A percentile compares a stretch with the other conserved stretches of the same genome.
Conservation (phyloP, 345 rosid species). For the Reutealis trisperma region DNA sequence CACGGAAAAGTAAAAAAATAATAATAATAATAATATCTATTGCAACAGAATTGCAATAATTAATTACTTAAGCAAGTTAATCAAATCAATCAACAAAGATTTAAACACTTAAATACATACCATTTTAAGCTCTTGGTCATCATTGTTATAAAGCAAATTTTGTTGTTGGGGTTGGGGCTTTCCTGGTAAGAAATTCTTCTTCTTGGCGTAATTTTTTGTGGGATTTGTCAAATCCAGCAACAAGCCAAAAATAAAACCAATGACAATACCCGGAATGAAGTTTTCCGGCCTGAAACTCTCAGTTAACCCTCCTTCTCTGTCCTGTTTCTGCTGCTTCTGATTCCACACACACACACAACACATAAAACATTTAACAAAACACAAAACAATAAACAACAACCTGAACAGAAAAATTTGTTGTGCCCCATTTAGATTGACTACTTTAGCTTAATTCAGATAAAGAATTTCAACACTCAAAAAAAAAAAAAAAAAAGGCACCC, state of each 20-base stretch:
- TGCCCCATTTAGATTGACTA: not conserved
- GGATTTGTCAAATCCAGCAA: slow-evolving; percentile 69
- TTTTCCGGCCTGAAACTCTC: slow-evolving; percentile 77
- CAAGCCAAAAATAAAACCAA: slow-evolving; percentile 85
- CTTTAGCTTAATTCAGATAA: not conserved
- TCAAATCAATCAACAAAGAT: not conserved
- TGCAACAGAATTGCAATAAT: not conserved
- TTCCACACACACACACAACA: not conserved
- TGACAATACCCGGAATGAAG: slow-evolving; percentile 74
- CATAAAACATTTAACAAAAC: not conserved
- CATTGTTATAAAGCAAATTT: slow-evolving; percentile 35
- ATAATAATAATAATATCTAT: not conserved
- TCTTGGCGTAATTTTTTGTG: slow-evolving; percentile 38
- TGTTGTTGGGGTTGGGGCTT: slow-evolving; percentile 55
- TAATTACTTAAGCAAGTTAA: not conserved
- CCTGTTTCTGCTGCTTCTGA: slow-evolving; percentile 51
- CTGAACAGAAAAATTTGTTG: not conserved
- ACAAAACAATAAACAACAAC: not conserved
- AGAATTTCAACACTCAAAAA: not conserved
- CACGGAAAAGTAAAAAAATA: not conserved
- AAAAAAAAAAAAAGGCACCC: not conserved
- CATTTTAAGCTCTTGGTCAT: slow-evolving; percentile 80
- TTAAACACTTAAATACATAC: slow-evolving; percentile 27
- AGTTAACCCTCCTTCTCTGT: slow-evolving; percentile 45
- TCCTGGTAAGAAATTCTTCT: slow-evolving; percentile 59